Percentiles rank a stretch among this genome's conserved stretches.
Conservation (phyloP, 352 stramenopile species). For the Globisporangium parvum region DNA sequence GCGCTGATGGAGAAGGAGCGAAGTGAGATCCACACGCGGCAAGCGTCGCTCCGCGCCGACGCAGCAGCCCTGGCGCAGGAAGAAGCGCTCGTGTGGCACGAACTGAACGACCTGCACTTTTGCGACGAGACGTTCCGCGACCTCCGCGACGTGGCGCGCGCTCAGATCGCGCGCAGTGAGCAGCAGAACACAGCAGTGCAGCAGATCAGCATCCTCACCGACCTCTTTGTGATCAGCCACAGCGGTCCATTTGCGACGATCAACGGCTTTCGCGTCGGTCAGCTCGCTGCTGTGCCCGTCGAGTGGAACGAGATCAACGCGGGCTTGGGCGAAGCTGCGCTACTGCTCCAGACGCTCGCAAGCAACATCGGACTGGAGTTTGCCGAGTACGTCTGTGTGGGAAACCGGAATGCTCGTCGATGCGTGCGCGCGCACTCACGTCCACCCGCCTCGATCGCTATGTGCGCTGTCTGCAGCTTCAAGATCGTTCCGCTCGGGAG, state of each 20-base stretch:
- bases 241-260: conserved; percentile 76
- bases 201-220: conserved; percentile 56
- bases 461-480: conserved; percentile 36
- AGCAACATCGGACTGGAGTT: conserved; percentile 58
- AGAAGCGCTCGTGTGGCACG: conserved; percentile 47
- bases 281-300: conserved; percentile 40
- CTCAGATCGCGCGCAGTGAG: conserved; percentile 56
- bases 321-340: conserved; percentile 62
- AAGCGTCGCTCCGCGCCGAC: conserved; percentile 44
- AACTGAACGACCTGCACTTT: conserved; percentile 50
- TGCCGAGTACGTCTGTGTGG: conserved; percentile 42
- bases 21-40: conserved; percentile 34
- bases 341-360: conserved; percentile 62
- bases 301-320: conserved; percentile 90
- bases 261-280: conserved; percentile 78
- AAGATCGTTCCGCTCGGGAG: conserved; percentile 84
- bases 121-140: conserved; percentile 44
- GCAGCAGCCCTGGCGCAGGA: conserved; percentile 38
- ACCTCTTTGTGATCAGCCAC: conserved; percentile 75
- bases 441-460: no score
- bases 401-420: not conserved
- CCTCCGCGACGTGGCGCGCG: conserved; percentile 44
- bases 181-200: conserved; percentile 30
- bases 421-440: conserved; percentile 2
- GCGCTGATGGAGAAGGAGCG: conserved; percentile 70